Evolutionary conservation across 345 rosid species (phyloP).

Genomic region (Bruguiera parviflora): DNA sequence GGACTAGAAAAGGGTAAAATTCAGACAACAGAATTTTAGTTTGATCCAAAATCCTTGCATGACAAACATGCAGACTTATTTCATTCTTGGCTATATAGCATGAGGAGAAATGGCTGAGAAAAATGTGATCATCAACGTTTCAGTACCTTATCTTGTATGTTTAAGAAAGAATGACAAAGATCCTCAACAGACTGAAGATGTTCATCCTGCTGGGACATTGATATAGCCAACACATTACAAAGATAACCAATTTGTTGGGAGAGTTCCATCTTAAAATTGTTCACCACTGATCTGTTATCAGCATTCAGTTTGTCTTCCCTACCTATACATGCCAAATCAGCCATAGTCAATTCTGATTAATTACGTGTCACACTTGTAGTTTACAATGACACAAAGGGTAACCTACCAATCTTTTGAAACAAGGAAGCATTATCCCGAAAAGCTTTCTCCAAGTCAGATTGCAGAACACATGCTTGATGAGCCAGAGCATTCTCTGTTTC

Average conservation of each 20-base stretch:
- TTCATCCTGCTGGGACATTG: conserved; percentile 64
- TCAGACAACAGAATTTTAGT: background rate
- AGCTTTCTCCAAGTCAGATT: conserved; percentile 79
- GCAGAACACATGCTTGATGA: conserved; percentile 72
- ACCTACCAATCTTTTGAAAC: conserved; percentile 80
- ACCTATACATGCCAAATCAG: conserved; percentile 37
- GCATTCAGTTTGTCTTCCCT: conserved; percentile 78
- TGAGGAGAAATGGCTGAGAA: background rate
- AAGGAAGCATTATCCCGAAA: conserved; percentile 69
- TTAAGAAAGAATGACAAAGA: conserved; percentile 58
- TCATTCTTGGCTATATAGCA: background rate
- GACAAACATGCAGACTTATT: background rate
- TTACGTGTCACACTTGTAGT: background rate
- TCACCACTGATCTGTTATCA: conserved; percentile 67
- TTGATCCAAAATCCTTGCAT: background rate
- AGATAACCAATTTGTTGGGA: conserved; percentile 63
- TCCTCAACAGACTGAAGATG: conserved; percentile 68
- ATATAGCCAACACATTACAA: conserved; percentile 53
- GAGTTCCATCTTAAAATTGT: conserved; percentile 60
- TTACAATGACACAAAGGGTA: conserved; percentile 2
- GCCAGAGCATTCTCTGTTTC: conserved; percentile 72
- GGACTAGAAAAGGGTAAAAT: background rate
- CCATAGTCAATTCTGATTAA: background rate
- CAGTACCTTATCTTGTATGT: conserved; percentile 62
- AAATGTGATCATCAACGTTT: background rate